Conservation (phyloP, 345 rosid species). For the Alliaria petiolata region DNA sequence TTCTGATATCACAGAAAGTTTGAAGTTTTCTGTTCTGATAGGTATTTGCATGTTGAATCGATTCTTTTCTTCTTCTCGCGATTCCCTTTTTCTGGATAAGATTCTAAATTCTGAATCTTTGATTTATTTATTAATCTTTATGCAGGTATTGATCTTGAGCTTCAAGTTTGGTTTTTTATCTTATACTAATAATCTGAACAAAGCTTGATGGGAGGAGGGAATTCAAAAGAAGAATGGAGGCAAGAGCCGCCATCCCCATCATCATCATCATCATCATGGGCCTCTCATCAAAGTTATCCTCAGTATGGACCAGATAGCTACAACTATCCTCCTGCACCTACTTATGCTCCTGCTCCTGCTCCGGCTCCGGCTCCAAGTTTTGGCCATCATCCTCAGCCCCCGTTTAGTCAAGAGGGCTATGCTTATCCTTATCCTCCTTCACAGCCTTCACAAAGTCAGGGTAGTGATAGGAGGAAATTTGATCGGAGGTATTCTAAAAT, state of each 20-base stretch:
- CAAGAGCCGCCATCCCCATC: constrained; percentile 22
- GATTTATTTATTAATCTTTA: too few relatives aligned
- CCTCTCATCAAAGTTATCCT: constrained; percentile 34
- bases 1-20: too few relatives aligned
- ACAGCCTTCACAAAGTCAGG: constrained; percentile 27
- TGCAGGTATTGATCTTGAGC: constrained; percentile 9
- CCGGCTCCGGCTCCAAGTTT: background rate
- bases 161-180: background rate
- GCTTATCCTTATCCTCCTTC: constrained; percentile 32
- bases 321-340: constrained; percentile 34
- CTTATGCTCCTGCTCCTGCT: constrained; percentile 1
- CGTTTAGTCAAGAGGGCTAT: constrained; percentile 30
- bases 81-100: background rate
- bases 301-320: constrained; percentile 50
- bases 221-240: constrained; percentile 51
- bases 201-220: constrained; percentile 60
- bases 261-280: constrained; percentile 55
- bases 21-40: background rate
- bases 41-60: constrained; percentile 6
- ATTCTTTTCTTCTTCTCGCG: background rate
- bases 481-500: constrained; percentile 78
- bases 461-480: constrained; percentile 42
- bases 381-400: constrained; percentile 10
- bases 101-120: constrained; percentile 14
- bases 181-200: background rate